Base-by-base conservation (phyloP, 768 basidiomycete genomes). In the Russula virescens region DNA sequence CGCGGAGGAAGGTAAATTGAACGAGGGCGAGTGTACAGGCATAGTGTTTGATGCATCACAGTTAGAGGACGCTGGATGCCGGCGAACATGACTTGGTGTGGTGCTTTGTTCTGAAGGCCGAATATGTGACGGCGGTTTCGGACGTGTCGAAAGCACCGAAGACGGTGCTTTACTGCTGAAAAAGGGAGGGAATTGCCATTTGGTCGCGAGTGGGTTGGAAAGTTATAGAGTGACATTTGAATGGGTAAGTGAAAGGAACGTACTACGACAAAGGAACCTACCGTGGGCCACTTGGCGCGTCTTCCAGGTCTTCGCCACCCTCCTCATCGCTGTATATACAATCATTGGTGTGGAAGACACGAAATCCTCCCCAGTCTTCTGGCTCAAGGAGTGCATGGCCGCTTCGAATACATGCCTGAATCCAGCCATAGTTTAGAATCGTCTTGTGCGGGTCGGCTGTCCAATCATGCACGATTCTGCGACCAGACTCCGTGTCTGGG, bases 391-490 rank as follows among this genome's bases (percentile, higher is more conserved):
- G 72, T 31, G 79, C 75, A 47, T 69, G 76, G 48, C 78, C 78
- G 10, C 73, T 75, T 53, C 75, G 67, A 43, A 82, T 66, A 34
- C 76, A 85, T 61, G 72, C 75, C 35, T 73, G 70, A 46, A 77
- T 81, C 88, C 88, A 90, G 3, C 66, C 63, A 65, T 78, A 76
- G 51, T 81, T 74, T 58, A 88, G 74, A 11, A 87, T 79, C 1
- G 80, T 76, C 70, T 84, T 75, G 43, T 70, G 69, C 14, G 69
- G 61, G 50, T 85, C 84, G 25, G 72, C 69, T 8, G 79, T 76
- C 84, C 84, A 88, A 21, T 82, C 80, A 43, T 81, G 78, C 61
- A 87, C 78, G 67, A 87, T 81, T 19, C 78, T 76, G 68, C 76
- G 75, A 28, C 87, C 86, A 46, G 80, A 77, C n/a, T 74, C 69